Evolutionary conservation across 2,329 filamentous ascomycete genomes (phyloP).

Genomic region (Diaporthe helianthi): DNA sequence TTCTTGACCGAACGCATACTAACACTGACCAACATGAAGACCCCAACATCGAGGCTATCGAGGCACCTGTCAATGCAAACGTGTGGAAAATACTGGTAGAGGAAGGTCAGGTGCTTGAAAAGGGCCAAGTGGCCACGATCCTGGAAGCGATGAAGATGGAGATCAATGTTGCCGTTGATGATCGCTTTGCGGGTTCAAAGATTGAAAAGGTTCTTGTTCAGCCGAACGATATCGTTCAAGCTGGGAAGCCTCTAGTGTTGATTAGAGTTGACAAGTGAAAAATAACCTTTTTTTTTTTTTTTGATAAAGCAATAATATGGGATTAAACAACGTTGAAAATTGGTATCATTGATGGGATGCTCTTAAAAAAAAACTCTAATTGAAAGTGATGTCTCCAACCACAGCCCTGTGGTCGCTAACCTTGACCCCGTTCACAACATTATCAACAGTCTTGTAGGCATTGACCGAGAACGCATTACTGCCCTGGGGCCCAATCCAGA

Average conservation of each 20-base stretch:
- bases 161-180: slow-evolving; percentile 47
- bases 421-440: slow-evolving; percentile 45
- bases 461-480: background rate
- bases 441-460: slow-evolving; percentile 36
- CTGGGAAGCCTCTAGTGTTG: slow-evolving; percentile 31
- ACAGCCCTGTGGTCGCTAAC: slow-evolving; percentile 26
- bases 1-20: background rate
- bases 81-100: slow-evolving; percentile 59
- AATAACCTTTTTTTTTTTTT: background rate
- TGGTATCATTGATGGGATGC: background rate
- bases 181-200: slow-evolving; percentile 23
- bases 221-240: slow-evolving; percentile 35
- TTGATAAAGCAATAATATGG: background rate
- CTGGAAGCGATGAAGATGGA: slow-evolving; percentile 67
- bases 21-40: slow-evolving; percentile 16
- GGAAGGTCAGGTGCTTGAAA: slow-evolving; percentile 49
- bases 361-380: background rate
- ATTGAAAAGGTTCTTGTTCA: slow-evolving; percentile 31
- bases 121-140: slow-evolving; percentile 52
- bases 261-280: slow-evolving; percentile 1
- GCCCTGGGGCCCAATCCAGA: slow-evolving; percentile 43
- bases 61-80: slow-evolving; percentile 56
- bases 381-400: slow-evolving; percentile 4
- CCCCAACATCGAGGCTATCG: slow-evolving; percentile 42
- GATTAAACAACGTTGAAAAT: background rate